Base-by-base conservation (phyloP, 352 stramenopile species). In the Vaucheria bursata region DNA sequence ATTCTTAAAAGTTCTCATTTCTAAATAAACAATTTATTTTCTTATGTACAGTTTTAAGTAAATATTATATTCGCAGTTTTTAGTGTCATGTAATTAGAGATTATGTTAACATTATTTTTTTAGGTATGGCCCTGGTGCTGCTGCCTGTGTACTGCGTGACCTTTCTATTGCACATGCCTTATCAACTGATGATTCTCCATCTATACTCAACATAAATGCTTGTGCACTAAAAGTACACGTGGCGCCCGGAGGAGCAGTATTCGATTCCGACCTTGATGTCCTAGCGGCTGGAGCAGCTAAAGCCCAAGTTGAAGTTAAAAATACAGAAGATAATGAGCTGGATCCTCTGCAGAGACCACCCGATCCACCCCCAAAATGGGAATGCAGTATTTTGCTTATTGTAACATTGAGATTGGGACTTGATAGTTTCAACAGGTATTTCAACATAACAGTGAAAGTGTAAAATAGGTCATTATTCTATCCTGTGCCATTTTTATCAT, bases 101-200 rank as follows among this genome's bases (percentile, higher is more conserved):
- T n/a, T n/a, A n/a, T n/a, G n/a, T n/a, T n/a, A n/a, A n/a, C n/a
- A n/a, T n/a, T n/a, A n/a, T n/a, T n/a, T n/a, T n/a, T n/a, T n/a
- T n/a, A n/a, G n/a, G n/a, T n/a, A 95, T 78, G 91, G 91, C 2
- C 91, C 91, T 12, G 94, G 89, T 7, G 95, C 91, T 0, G 91
- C 90, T 0, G 88, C 90, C 0, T 89, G 91, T 52, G 91, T 95
- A 37, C 83, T 96, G 75, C 83, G 91, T n/a, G 90, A 45, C 35
- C 69, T 75, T 37, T 69, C 52, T 29, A 33, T 38, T 6, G 52
- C 0, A 39, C 52, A 49, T 2, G 31, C 3, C 29, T 7, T 31
- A 36, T 59, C 52, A 36, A 31, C 7, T 4, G 52, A 32, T 7
- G 25, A 49, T 70, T 7, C 25, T 12, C 45, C 25, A 25, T 25